Evolutionary conservation across 495 filamentous ascomycete genomes (phyloP).

Genomic region (Talaromyces stipitatus): DNA sequence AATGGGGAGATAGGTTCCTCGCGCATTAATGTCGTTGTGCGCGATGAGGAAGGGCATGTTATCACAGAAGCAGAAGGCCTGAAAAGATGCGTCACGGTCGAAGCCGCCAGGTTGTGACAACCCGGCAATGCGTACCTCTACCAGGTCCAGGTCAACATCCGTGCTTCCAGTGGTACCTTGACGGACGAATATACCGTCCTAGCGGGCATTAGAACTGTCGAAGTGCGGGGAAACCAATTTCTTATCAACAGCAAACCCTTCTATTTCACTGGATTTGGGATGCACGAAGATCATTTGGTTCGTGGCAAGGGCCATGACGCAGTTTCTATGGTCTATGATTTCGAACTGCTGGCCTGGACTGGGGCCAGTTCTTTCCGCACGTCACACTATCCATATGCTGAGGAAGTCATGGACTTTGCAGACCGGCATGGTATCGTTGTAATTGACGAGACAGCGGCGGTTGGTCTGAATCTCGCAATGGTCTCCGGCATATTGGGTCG

Average conservation of each 20-base stretch:
- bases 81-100: background rate
- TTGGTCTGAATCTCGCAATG: background rate
- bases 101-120: background rate
- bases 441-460: background rate
- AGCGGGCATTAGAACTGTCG: background rate
- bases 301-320: background rate
- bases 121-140: background rate
- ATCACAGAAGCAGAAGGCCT: background rate
- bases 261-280: background rate
- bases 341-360: conserved; percentile 15
- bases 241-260: background rate
- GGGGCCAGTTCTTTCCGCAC: conserved; percentile 19
- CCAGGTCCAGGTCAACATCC: background rate
- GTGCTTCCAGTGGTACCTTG: background rate
- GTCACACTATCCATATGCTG: conserved; percentile 17
- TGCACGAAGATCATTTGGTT: background rate
- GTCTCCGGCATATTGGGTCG: background rate
- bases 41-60: background rate
- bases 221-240: background rate
- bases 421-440: background rate
- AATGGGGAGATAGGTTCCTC: background rate
- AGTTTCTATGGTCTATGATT: conserved; percentile 15
- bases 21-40: background rate
- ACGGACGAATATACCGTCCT: background rate
- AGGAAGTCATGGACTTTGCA: conserved; percentile 16